Percentiles rank a stretch among this genome's conserved stretches.
phyloP scores from a whole-genome alignment of 2,329 filamentous ascomycete species.

The Monilinia laxa region DNA sequence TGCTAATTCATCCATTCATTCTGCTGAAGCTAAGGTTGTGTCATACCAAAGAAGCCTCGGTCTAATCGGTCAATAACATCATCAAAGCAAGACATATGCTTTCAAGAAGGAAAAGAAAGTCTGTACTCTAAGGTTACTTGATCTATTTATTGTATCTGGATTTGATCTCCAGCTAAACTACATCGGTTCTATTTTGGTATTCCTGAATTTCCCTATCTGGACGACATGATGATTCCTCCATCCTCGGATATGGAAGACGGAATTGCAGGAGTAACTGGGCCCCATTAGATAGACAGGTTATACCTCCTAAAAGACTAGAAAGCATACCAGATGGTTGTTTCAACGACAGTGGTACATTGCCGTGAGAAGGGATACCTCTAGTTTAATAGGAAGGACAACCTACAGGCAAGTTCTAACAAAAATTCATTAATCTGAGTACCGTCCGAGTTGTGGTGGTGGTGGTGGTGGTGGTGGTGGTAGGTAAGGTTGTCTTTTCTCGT shows the following conservation, averaged over 20 bases:
- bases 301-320: not conserved
- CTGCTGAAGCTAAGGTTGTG: constrained; percentile 22
- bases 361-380: not conserved
- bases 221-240: not conserved
- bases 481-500: not conserved
- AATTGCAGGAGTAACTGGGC: constrained; percentile 15
- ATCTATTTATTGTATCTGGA: not conserved
- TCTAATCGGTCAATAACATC: not conserved
- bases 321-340: not conserved
- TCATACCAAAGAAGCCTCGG: constrained; percentile 12
- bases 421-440: constrained; percentile 12
- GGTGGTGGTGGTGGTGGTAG: too few relatives aligned
- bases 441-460: not conserved
- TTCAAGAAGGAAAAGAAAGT: not conserved
- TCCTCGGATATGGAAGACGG: not conserved
- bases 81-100: constrained; percentile 12
- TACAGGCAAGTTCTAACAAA: not conserved
- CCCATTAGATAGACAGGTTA: not conserved
- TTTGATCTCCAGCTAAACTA: not conserved
- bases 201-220: not conserved
- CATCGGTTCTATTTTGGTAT: not conserved
- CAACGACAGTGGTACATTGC: not conserved
- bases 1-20: not conserved
- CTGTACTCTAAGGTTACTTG: not conserved
- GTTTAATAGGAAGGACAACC: not conserved